Percentiles rank a stretch among this genome's conserved stretches.
Evolutionary conservation across 768 basidiomycete species (phyloP).

Genomic region (Mycena sanguinolenta): DNA sequence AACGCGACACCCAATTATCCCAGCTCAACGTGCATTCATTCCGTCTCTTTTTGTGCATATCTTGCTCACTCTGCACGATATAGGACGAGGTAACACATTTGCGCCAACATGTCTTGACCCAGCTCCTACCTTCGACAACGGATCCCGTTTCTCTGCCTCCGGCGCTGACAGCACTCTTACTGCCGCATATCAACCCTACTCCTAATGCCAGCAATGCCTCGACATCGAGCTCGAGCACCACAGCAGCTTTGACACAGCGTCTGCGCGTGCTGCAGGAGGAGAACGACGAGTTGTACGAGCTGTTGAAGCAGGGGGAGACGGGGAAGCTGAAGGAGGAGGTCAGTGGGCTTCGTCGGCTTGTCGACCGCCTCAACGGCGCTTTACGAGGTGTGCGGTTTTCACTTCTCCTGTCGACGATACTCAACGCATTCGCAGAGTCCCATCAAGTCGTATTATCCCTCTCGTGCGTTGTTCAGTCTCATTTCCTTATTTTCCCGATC

Average conservation of each 20-base stretch:
- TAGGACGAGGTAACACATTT: conserved; percentile 83
- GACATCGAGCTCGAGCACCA: conserved; percentile 49
- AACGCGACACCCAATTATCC: conserved; percentile 78
- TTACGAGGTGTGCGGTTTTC: conserved; percentile 70
- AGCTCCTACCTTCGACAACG: conserved; percentile 70
- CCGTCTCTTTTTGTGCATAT: conserved; percentile 24
- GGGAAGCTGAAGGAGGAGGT: conserved; percentile 89
- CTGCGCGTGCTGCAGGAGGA: conserved; percentile 83
- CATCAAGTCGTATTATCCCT: conserved; percentile 77
- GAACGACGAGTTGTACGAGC: conserved; percentile 87
- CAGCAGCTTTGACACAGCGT: conserved; percentile 82
- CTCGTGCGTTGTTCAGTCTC: conserved; percentile 66
- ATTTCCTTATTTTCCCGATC: background rate
- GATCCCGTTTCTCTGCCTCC: conserved; percentile 81
- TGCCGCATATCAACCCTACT: conserved; percentile 73
- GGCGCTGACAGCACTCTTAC: conserved; percentile 73
- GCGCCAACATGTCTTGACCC: conserved; percentile 72
- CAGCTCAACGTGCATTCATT: conserved; percentile 74
- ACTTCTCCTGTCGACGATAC: background rate
- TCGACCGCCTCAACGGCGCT: conserved; percentile 78
- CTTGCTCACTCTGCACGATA: background rate
- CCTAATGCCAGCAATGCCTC: conserved; percentile 40
- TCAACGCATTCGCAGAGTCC: conserved; percentile 67
- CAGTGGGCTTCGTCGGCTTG: conserved; percentile 73
- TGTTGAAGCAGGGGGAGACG: conserved; percentile 81